Conservation (phyloP, 1,284 basidiomycete genomes). For the Ustilago curta region DNA sequence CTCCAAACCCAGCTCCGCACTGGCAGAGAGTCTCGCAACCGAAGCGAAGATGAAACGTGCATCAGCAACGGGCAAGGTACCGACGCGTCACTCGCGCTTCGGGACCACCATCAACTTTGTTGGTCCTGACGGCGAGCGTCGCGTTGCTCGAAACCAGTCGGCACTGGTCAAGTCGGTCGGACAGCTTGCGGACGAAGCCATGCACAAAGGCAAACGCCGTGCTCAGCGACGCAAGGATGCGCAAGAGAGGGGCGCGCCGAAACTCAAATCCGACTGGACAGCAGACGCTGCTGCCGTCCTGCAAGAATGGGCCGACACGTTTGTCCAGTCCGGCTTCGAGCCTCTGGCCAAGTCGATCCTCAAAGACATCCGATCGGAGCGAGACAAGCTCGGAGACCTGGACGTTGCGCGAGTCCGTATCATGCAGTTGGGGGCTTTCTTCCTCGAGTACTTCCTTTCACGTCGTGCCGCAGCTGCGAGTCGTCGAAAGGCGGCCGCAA, state of each 20-base stretch:
- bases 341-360: constrained; percentile 57
- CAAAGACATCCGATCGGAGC: constrained; percentile 66
- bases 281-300: constrained; percentile 46
- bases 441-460: constrained; percentile 66
- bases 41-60: constrained; percentile 55
- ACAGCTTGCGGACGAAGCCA: constrained; percentile 57
- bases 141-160: constrained; percentile 56
- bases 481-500: constrained; percentile 17
- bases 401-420: constrained; percentile 63
- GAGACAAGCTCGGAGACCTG: constrained; percentile 65
- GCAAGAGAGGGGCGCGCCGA: constrained; percentile 59
- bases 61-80: constrained; percentile 19
- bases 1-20: constrained; percentile 17
- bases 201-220: constrained; percentile 42
- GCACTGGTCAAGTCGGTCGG: constrained; percentile 57
- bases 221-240: constrained; percentile 51
- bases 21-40: constrained; percentile 52
- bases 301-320: constrained; percentile 62
- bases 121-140: constrained; percentile 57
- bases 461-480: constrained; percentile 40
- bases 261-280: constrained; percentile 59
- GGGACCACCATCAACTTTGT: constrained; percentile 66
- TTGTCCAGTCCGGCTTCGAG: constrained; percentile 64
- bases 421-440: constrained; percentile 64
- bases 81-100: constrained; percentile 66